Evolutionary conservation across 2,329 filamentous ascomycete genomes (phyloP), one percentile per base, ranked within the genome.

Genomic region (Penicillium sp.): DNA sequence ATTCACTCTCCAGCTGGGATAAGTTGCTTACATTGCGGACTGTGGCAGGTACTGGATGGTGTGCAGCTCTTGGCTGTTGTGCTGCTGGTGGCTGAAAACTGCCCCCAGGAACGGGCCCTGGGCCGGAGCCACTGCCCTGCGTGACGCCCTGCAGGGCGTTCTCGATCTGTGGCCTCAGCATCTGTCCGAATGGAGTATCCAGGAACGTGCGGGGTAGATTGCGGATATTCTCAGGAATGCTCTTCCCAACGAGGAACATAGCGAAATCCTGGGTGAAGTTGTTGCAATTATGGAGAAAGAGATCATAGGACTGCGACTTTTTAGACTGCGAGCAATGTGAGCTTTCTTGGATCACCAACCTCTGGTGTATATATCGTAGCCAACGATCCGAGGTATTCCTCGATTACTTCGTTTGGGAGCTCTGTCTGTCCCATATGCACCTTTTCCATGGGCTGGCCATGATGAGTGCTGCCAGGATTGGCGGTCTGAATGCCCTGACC

Each of bases 211-310:
- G 82, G 0, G 93, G 93, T 68, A 97, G 86, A 60, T 87, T 90
- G 24, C 84, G 83, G 59, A 99, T 97, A 63, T 96, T 86, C 1
- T 86, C 82, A 0, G 94, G 94, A 53, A 97, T 97, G 2, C 90
- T 89, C 61, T 86, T 89, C 18, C 94, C 93, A 1, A 97, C 78
- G 0, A 97, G 78, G 58, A 97, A 97, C 71, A 90, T 94, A 56
- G 90, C 80, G 60, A 97, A 87, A 55, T 96, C 91, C 66, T 97
- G 93, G 3, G 89, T 90, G 72, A 97, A 99, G 72, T 97, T 97
- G 76, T 97, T 99, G 78, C 93, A 97, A 69, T 99, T 99, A 73
- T 97, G 91, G 23, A 83, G 63, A 76, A 90, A 96, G 4, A 97
- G 77, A 67, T 97, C 91, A 66, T 97, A 97, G 1, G 90, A 89